Conservation (phyloP, 345 rosid genomes). For the Balakata baccata region DNA sequence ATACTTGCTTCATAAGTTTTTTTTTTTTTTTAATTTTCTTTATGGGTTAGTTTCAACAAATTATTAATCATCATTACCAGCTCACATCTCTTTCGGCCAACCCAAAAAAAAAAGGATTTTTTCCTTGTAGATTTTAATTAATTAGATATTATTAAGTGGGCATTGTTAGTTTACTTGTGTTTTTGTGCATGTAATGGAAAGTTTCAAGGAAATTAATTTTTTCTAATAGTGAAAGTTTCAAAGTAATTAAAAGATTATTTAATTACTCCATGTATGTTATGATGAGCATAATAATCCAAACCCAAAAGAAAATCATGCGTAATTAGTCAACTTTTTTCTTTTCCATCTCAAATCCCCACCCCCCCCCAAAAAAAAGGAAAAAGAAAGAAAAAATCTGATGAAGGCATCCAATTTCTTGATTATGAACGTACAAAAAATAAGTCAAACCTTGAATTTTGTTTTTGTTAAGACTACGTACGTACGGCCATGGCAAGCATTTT, state of each 20-base stretch:
- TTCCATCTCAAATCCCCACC: constrained; percentile 4
- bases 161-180: neutral
- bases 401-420: constrained; percentile 16
- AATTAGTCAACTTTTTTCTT: constrained; percentile 20
- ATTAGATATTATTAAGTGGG: neutral
- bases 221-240: neutral
- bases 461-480: too few relatives aligned
- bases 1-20: constrained; percentile 46
- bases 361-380: too few relatives aligned
- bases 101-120: neutral
- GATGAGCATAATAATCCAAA: neutral
- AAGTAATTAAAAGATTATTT: neutral
- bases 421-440: neutral
- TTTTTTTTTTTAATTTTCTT: neutral
- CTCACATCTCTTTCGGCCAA: neutral
- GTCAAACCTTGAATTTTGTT: neutral
- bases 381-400: neutral
- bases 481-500: neutral
- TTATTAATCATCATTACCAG: constrained; percentile 5
- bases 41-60: constrained; percentile 17
- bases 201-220: neutral
- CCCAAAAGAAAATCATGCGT: constrained; percentile 9
- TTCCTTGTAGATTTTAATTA: neutral
- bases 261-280: neutral
- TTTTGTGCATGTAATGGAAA: neutral